Conservation (phyloP, 2,329 filamentous ascomycete genomes). For the Bipolaris oryzae region DNA sequence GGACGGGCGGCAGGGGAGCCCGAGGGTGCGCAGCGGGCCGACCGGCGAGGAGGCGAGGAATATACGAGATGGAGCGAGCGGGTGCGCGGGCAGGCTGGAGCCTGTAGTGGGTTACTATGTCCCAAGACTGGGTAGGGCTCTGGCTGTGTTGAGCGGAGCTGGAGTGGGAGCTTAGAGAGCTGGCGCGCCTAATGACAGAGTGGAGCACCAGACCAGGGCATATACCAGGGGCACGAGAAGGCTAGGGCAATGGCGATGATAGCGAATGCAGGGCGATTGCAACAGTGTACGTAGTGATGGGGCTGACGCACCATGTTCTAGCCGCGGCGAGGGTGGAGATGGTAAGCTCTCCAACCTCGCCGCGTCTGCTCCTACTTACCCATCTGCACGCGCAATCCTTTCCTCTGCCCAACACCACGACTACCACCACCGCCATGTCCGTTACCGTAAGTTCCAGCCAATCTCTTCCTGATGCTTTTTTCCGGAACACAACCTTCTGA, state of each 20-base stretch:
- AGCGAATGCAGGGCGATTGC: constrained; percentile 15
- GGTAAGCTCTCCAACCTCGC: constrained; percentile 10
- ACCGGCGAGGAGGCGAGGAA: constrained; percentile 10
- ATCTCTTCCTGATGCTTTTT: background rate
- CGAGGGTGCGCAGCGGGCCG: constrained; percentile 13
- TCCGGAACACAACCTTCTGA: background rate
- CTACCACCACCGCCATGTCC: constrained; percentile 49
- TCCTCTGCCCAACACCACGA: constrained; percentile 7
- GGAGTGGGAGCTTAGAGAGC: background rate
- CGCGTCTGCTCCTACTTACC: background rate
- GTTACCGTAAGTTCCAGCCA: constrained; percentile 50
- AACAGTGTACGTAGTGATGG: constrained; percentile 7
- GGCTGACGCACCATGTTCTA: constrained; percentile 13
- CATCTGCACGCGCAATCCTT: constrained; percentile 7
- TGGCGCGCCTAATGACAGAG: background rate
- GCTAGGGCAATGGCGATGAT: background rate
- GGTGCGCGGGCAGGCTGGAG: constrained; percentile 13
- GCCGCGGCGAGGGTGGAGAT: constrained; percentile 12
- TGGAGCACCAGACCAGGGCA: background rate
- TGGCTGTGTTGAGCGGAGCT: constrained; percentile 2
- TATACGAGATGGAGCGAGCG: constrained; percentile 7
- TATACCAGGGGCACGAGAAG: background rate
- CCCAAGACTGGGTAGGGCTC: constrained; percentile 21
- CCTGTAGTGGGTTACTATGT: background rate
- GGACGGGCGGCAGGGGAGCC: constrained; percentile 18